Percentiles rank a stretch among this genome's conserved stretches.
These are phyloP conservation scores for Fusarium mundagurra DNA, from an alignment of 2,329 filamentous ascomycete species.

Conservation along the genomic window DNA sequence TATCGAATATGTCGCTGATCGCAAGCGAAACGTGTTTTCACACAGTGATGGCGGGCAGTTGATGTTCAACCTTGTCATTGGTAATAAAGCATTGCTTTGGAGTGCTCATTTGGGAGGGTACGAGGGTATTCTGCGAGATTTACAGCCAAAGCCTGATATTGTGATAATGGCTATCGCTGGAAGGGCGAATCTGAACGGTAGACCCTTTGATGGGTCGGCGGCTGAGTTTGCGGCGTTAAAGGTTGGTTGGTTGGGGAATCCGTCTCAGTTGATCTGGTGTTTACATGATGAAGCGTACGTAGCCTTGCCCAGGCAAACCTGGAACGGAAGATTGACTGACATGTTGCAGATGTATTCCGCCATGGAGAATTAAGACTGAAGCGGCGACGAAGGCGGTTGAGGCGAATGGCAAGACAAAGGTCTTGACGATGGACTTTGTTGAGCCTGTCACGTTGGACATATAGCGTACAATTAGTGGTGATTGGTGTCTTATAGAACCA, in stretches of 20 bases:
- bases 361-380: not conserved
- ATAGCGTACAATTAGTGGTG: not conserved
- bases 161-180: not conserved
- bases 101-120: not conserved
- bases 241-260: not conserved
- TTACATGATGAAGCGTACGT: not conserved
- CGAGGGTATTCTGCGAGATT: not conserved
- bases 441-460: not conserved
- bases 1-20: not conserved
- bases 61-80: not conserved
- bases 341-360: not conserved
- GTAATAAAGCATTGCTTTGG: not conserved
- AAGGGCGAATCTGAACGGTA: not conserved
- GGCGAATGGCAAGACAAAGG: not conserved
- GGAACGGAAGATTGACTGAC: not conserved
- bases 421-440: not conserved
- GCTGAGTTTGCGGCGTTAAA: not conserved
- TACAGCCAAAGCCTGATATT: not conserved
- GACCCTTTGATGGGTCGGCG: not conserved
- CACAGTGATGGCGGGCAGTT: not conserved
- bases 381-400: not conserved
- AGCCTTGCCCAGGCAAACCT: fast-evolving
- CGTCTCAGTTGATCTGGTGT: not conserved
- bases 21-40: not conserved
- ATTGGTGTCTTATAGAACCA: too few species aligned